A percentile compares a stretch with the other conserved stretches of the same genome.
Evolutionary conservation across 352 stramenopile genomes (phyloP).

Genomic region (Pythium aristosporum): DNA sequence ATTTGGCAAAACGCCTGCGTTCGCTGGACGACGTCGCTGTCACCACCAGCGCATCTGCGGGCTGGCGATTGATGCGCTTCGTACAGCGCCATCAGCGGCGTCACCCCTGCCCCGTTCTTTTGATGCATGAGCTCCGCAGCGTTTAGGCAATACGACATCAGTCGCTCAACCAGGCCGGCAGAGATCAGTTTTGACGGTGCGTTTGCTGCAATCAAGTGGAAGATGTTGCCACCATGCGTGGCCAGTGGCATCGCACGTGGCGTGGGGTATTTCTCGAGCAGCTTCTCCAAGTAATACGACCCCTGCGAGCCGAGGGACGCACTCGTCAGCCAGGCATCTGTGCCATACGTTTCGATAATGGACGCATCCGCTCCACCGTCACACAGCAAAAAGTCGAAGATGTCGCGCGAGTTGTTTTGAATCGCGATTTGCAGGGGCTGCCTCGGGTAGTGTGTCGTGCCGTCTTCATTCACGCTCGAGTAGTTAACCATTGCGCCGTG

Average conservation of each 20-base stretch:
- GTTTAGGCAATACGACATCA: conserved; percentile 32
- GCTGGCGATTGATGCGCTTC: conserved; percentile 19
- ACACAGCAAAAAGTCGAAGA: conserved; percentile 51
- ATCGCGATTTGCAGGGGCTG: conserved; percentile 68
- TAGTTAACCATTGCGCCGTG: conserved; percentile 11
- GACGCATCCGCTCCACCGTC: conserved; percentile 37
- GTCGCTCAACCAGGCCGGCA: conserved; percentile 36
- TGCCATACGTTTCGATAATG: conserved; percentile 32
- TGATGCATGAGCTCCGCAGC: conserved; percentile 39
- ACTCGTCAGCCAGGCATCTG: conserved; percentile 57
- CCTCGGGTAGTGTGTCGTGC: conserved; percentile 10
- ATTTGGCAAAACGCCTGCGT: conserved; percentile 4
- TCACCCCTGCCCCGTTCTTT: conserved; percentile 37
- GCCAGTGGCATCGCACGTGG: conserved; percentile 4
- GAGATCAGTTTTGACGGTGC: conserved; percentile 15
- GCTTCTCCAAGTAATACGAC: conserved; percentile 41
- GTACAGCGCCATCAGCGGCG: conserved; percentile 52
- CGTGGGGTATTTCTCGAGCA: conserved; percentile 39
- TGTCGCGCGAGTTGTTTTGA: conserved; percentile 27
- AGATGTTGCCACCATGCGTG: conserved; percentile 45
- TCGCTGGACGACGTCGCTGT: neutral
- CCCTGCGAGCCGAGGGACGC: conserved; percentile 33
- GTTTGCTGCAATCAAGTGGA: conserved; percentile 45
- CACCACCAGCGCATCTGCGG: too few species aligned
- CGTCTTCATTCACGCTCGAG: conserved; percentile 32